Conservation (phyloP, 1,284 basidiomycete genomes). For the Boletus sp. region DNA sequence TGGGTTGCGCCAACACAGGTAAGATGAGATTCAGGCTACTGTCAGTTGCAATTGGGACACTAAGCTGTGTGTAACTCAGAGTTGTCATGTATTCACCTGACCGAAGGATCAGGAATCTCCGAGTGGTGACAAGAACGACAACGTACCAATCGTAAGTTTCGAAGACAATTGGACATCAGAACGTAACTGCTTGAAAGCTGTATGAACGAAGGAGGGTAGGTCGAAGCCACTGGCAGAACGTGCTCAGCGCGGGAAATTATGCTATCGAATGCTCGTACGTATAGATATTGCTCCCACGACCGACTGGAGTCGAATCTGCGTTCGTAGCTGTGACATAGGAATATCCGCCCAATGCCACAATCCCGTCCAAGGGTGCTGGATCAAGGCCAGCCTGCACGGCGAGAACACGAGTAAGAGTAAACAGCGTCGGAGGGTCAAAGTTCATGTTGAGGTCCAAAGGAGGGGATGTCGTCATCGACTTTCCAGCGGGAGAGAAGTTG, state of each 20-base stretch:
- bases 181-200: slow-evolving; percentile 62
- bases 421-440: slow-evolving; percentile 66
- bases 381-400: slow-evolving; percentile 63
- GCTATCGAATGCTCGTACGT: slow-evolving; percentile 37
- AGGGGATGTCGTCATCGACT: slow-evolving; percentile 57
- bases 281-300: slow-evolving; percentile 49
- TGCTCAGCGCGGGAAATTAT: slow-evolving; percentile 12
- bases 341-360: slow-evolving; percentile 69
- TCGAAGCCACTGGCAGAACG: slow-evolving; percentile 52
- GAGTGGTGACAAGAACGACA: neutral
- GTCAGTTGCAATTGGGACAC: slow-evolving; percentile 61
- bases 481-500: slow-evolving; percentile 53
- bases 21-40: slow-evolving; percentile 60
- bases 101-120: neutral
- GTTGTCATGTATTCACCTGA: slow-evolving; percentile 62
- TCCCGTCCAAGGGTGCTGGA: slow-evolving; percentile 61
- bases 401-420: slow-evolving; percentile 65
- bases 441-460: slow-evolving; percentile 63
- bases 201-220: slow-evolving; percentile 61
- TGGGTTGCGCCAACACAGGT: slow-evolving; percentile 70
- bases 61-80: slow-evolving; percentile 57
- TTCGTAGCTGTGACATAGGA: slow-evolving; percentile 49
- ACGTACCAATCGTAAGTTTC: slow-evolving; percentile 55
- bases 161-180: slow-evolving; percentile 60
- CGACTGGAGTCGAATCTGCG: slow-evolving; percentile 32